Conservation (phyloP, 75 land plant species). For the Pseudotsuga menziesii region DNA sequence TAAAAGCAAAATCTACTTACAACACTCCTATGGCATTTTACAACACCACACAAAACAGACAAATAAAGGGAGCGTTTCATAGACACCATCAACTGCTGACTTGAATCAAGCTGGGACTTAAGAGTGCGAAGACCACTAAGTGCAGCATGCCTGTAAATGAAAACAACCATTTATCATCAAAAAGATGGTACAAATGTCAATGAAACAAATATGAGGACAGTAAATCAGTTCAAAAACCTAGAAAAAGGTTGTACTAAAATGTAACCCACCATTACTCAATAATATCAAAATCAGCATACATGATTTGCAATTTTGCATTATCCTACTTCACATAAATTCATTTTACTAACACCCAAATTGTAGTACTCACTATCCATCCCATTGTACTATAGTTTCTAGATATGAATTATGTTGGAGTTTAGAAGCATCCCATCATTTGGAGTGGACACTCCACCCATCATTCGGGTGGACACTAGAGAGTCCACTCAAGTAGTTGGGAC, state of each 20-base stretch:
- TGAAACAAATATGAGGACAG: neutral
- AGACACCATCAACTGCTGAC: constrained; percentile 5
- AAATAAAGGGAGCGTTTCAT: neutral
- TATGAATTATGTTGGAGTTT: no score
- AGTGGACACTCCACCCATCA: no score
- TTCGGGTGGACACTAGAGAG: no score
- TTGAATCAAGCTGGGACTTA: constrained; percentile 1
- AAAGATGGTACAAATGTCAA: neutral
- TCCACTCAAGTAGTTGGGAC: no score
- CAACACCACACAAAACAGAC: neutral
- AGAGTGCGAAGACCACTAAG: neutral
- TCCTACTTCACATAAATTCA: no score
- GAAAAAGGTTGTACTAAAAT: neutral
- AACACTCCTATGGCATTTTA: neutral
- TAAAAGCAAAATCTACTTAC: no score
- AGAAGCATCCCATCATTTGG: no score
- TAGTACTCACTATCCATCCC: no score
- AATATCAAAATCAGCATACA: neutral
- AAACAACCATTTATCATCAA: neutral
- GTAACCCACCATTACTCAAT: neutral
- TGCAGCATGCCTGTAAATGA: neutral
- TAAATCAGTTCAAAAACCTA: neutral
- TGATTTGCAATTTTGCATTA: no score
- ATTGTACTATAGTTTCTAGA: no score
- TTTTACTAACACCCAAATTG: no score